Conservation (phyloP, 2,329 filamentous ascomycete genomes). For the Fusarium poae region DNA sequence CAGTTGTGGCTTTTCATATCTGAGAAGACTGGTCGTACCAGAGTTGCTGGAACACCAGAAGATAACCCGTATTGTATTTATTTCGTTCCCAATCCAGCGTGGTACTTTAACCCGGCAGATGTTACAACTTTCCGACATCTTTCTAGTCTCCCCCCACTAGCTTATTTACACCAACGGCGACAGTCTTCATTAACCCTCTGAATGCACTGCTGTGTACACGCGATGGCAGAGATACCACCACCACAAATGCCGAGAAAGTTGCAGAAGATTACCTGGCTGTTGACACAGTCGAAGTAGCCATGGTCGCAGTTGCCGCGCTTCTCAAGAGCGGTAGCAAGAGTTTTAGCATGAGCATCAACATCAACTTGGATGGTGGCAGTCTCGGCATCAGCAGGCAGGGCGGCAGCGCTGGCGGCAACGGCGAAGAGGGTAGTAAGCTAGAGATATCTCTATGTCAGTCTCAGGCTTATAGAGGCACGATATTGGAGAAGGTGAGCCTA, state of each 20-base stretch:
- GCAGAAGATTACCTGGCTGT: background rate
- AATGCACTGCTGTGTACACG: background rate
- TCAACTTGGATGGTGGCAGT: background rate
- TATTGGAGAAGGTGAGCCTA: background rate
- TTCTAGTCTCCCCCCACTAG: accelerated
- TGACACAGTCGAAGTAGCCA: background rate
- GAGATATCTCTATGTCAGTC: background rate
- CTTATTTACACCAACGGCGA: background rate
- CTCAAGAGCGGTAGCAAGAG: background rate
- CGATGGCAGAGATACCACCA: background rate
- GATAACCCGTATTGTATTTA: background rate
- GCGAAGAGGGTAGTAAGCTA: background rate
- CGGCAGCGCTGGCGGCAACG: background rate
- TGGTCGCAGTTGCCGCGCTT: slow-evolving; percentile 1
- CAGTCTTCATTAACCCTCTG: background rate
- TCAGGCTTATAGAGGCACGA: accelerated
- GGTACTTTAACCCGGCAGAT: background rate
- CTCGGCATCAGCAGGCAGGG: background rate
- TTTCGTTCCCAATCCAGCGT: accelerated
- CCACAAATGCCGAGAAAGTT: background rate
- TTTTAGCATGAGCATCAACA: background rate
- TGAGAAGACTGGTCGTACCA: background rate
- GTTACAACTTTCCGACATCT: background rate
- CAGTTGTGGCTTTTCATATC: background rate
- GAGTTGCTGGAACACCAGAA: background rate